Base-by-base conservation (phyloP, 2,329 filamentous ascomycete species). In the Clarireedia hainanense region DNA sequence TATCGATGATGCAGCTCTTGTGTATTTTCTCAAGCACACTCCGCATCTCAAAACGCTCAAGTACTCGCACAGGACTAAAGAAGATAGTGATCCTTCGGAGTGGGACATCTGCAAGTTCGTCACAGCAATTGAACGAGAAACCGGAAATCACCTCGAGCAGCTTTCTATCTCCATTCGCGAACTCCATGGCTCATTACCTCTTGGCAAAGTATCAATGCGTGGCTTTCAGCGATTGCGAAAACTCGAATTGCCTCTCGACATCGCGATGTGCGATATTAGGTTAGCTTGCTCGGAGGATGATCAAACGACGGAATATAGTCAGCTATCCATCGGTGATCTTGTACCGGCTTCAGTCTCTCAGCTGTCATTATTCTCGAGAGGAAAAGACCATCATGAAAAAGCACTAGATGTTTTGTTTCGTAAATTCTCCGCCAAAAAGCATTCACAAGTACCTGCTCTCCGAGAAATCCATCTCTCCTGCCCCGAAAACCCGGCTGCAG, bases 21-120 rank as follows among this genome's bases (percentile, higher is more conserved):
- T 23, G 3, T 4, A 23, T n/a, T 52, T 36, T 34, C 37, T 43
- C 37, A 34, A 40, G 37, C 24, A 51, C 37, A 34, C 39, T 15
- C 6, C 37, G 10, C 9, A 4, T 23, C 37, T 23, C 24, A 51
- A 37, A 17, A 48, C n/a, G 34, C 30, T 39, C 34, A 15, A 7
- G n/a, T 43, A 43, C 15, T 34, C 26, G 9, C 6, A 49, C 36
- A 5, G 20, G 3, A n/a, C 17, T 6, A 39, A 23, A 36, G 5
- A 23, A 36, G 5, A 7, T 3, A 49, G 4, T 40, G 14, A 40
- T 17, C 4, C 14, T 15, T 4, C 14, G 14, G 49, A 57, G 30
- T 60, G 55, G 55, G 48, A 60, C 26, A 57, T 60, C 45, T 58
- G 54, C 56, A 55, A 57, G 30, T 58, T 58, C 46, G 37, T 60